Conservation (phyloP, 495 filamentous ascomycete species). For the Aspergillus sclerotiicarbonarius region DNA sequence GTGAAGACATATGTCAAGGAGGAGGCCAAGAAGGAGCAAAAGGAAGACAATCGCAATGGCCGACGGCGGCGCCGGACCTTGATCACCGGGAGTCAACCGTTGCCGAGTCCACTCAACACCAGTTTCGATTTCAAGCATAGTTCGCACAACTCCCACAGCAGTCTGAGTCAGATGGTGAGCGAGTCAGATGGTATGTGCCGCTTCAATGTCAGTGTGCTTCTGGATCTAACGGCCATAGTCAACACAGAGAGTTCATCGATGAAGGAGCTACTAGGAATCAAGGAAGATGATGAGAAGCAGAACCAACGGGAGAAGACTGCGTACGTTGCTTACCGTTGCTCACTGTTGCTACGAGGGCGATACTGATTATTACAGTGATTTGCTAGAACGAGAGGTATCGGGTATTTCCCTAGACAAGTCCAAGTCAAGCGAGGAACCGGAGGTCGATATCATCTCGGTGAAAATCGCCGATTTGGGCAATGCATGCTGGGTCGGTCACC, state of each 20-base stretch:
- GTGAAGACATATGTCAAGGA: conserved; percentile 94
- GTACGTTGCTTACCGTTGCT: conserved; percentile 42
- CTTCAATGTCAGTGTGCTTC: neutral
- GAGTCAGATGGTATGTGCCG: conserved; percentile 61
- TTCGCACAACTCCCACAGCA: conserved; percentile 72
- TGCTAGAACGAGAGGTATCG: conserved; percentile 87
- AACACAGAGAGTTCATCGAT: conserved; percentile 46
- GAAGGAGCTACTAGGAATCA: conserved; percentile 60
- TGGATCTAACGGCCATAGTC: conserved; percentile 1
- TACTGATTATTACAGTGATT: conserved; percentile 57
- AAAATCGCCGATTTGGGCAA: conserved; percentile 99
- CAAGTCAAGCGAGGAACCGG: conserved; percentile 48
- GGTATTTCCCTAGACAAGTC: conserved; percentile 89
- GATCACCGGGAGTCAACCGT: conserved; percentile 94
- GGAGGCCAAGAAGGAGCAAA: conserved; percentile 64
- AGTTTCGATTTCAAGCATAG: conserved; percentile 79
- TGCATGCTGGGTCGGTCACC: conserved; percentile 97
- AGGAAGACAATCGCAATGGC: conserved; percentile 93
- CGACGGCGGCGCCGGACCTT: conserved; percentile 85
- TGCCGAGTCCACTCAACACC: conserved; percentile 92
- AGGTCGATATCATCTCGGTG: conserved; percentile 82
- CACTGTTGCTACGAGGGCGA: conserved; percentile 35
- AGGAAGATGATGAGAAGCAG: conserved; percentile 67
- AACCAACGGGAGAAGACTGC: conserved; percentile 91
- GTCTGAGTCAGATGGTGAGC: conserved; percentile 78